These are phyloP conservation scores for Chalaropsis ovoidea DNA, from an alignment of 2,329 filamentous ascomycete genomes.

Conservation along the genomic window DNA sequence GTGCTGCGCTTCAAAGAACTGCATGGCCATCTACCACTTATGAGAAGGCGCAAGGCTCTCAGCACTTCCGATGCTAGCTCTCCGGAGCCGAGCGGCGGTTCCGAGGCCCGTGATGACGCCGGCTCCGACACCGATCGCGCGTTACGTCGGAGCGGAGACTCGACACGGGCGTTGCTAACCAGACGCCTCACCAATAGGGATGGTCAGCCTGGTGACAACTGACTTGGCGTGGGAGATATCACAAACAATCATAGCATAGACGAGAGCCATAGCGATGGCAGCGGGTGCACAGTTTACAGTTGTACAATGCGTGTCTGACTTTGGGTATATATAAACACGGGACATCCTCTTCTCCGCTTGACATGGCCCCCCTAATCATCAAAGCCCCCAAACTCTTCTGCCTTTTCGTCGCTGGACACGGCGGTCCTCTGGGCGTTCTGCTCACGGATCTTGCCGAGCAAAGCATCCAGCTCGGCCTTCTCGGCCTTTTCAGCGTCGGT, in stretches of 20 bases:
- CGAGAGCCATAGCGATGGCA: not conserved
- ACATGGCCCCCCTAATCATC: slow-evolving; percentile 34
- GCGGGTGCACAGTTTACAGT: not conserved
- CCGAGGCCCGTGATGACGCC: not conserved
- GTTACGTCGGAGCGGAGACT: slow-evolving; percentile 21
- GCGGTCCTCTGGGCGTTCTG: slow-evolving; percentile 40
- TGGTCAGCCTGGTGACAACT: not conserved
- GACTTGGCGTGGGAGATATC: not conserved
- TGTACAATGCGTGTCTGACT: not conserved
- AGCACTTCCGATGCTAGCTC: not conserved
- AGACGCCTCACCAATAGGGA: slow-evolving; percentile 17
- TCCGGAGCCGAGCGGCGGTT: not conserved
- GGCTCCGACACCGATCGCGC: slow-evolving; percentile 9
- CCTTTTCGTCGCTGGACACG: slow-evolving; percentile 31
- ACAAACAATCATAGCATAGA: not conserved
- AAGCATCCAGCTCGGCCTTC: slow-evolving; percentile 50
- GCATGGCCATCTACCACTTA: slow-evolving; percentile 22
- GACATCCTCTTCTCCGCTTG: not conserved
- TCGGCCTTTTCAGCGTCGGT: slow-evolving; percentile 59
- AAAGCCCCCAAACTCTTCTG: slow-evolving; percentile 52
- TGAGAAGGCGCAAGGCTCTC: slow-evolving; percentile 17
- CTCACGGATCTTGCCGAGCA: slow-evolving; percentile 55
- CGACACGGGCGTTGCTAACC: slow-evolving; percentile 20
- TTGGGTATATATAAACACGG: slow-evolving; percentile 16
- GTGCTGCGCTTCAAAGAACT: slow-evolving; percentile 57